Percentiles rank a stretch among this genome's conserved stretches.
These are phyloP conservation scores for Tetradesmus obliquus DNA, from an alignment of 139 green algal species.

Conservation along the genomic window DNA sequence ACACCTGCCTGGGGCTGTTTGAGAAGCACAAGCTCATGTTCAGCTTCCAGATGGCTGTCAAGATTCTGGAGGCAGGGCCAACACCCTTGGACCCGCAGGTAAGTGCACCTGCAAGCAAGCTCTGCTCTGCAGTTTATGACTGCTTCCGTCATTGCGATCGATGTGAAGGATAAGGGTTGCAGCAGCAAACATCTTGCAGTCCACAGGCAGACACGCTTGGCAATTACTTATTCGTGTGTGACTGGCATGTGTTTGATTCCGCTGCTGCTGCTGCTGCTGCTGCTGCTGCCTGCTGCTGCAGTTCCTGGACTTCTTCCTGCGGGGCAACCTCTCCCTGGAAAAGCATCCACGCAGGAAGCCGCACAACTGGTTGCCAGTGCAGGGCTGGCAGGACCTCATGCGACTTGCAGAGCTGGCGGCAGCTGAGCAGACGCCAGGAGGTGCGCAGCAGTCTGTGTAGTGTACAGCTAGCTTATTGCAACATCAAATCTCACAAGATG, in stretches of 20 bases:
- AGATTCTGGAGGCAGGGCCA: slow-evolving; percentile 77
- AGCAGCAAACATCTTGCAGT: background rate
- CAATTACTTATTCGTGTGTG: background rate
- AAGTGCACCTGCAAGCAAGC: background rate
- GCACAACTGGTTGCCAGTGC: slow-evolving; percentile 78
- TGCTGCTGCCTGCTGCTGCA: slow-evolving; percentile 20
- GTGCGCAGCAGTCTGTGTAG: background rate
- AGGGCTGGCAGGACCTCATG: slow-evolving; percentile 90
- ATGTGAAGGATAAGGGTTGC: no score
- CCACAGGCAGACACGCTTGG: background rate
- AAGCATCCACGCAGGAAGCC: slow-evolving; percentile 69
- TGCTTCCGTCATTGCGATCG: no score
- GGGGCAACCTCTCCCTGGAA: slow-evolving; percentile 87
- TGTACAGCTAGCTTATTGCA: background rate
- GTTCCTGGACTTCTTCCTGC: slow-evolving; percentile 91
- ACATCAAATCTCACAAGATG: no score
- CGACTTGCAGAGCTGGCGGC: slow-evolving; percentile 68
- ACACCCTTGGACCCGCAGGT: slow-evolving; percentile 29
- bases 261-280: background rate
- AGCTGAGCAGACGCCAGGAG: slow-evolving; percentile 45
- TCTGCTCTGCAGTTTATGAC: background rate
- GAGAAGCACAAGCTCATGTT: slow-evolving; percentile 85
- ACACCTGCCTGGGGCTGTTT: slow-evolving; percentile 88
- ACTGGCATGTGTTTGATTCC: background rate
- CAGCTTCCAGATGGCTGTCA: slow-evolving; percentile 79